These are phyloP conservation scores for Claviceps sp. DNA, from an alignment of 2,329 filamentous ascomycete genomes.

Conservation along the genomic window DNA sequence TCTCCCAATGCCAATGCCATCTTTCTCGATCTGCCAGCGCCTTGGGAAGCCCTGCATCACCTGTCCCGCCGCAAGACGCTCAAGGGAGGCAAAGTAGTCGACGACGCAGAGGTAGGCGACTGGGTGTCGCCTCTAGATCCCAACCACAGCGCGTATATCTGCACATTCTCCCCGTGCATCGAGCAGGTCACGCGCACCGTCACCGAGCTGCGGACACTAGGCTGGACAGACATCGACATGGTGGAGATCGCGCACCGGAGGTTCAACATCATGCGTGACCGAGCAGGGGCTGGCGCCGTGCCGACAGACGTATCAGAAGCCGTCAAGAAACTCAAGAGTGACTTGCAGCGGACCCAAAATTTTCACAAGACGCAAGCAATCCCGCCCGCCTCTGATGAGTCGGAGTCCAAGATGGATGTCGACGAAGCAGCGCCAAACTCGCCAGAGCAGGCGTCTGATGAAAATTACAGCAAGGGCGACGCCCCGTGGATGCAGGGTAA, in stretches of 20 bases:
- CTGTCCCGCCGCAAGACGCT: slow-evolving; percentile 40
- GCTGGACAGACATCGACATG: slow-evolving; percentile 90
- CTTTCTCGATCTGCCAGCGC: slow-evolving; percentile 70
- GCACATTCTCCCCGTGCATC: slow-evolving; percentile 93
- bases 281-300: slow-evolving; percentile 59
- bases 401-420: slow-evolving; percentile 28
- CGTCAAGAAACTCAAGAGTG: slow-evolving; percentile 54
- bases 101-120: slow-evolving; percentile 11
- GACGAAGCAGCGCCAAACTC: slow-evolving; percentile 15
- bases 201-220: slow-evolving; percentile 61
- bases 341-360: slow-evolving; percentile 55
- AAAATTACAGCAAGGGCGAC: slow-evolving; percentile 14
- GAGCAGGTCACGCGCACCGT: slow-evolving; percentile 88
- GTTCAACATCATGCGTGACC: slow-evolving; percentile 71
- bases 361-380: slow-evolving; percentile 37
- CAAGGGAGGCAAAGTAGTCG: slow-evolving; percentile 10
- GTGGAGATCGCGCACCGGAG: slow-evolving; percentile 73
- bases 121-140: slow-evolving; percentile 57
- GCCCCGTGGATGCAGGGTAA: slow-evolving; percentile 64
- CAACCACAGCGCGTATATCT: slow-evolving; percentile 60
- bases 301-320: slow-evolving; percentile 71
- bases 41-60: slow-evolving; percentile 67
- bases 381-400: slow-evolving; percentile 14
- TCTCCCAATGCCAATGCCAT: slow-evolving; percentile 56
- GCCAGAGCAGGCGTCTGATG: slow-evolving; percentile 4